A percentile compares a stretch with the other conserved stretches of the same genome.
These are phyloP conservation scores for Dacryopinax primogenitus DNA, from an alignment of 768 basidiomycete genomes.

Conservation along the genomic window DNA sequence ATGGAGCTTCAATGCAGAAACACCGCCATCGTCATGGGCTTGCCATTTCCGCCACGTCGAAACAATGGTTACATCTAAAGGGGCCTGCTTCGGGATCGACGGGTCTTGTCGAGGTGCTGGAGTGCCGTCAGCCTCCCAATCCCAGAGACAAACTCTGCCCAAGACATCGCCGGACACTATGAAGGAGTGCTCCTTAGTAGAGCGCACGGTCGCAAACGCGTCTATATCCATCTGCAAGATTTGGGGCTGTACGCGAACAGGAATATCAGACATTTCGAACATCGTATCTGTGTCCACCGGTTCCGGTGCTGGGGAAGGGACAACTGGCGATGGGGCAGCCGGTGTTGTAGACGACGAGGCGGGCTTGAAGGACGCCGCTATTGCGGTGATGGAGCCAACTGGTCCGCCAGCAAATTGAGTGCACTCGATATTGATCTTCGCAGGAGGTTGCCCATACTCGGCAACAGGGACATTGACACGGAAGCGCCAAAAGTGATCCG, in stretches of 20 bases:
- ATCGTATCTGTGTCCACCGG: neutral
- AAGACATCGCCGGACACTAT: slow-evolving; percentile 52
- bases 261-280: neutral
- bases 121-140: slow-evolving; percentile 29
- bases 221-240: neutral
- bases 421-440: slow-evolving; percentile 24
- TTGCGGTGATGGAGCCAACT: slow-evolving; percentile 38
- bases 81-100: neutral
- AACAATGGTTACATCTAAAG: neutral
- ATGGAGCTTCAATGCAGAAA: slow-evolving; percentile 54
- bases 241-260: neutral
- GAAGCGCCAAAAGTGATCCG: slow-evolving; percentile 42
- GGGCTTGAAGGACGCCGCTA: slow-evolving; percentile 37
- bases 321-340: neutral
- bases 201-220: neutral
- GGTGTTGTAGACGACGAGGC: neutral
- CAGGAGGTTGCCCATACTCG: neutral
- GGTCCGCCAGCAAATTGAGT: slow-evolving; percentile 41
- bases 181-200: slow-evolving; percentile 26
- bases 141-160: slow-evolving; percentile 51
- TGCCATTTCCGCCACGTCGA: slow-evolving; percentile 36
- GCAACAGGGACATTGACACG: slow-evolving; percentile 20
- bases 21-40: slow-evolving; percentile 49
- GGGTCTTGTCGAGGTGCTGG: slow-evolving; percentile 2
- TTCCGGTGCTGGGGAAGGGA: neutral